Evolutionary conservation across 805 yeast genomes (phyloP), one percentile per base, ranked within the genome.

Genomic region (Lipomyces mesembrius): DNA sequence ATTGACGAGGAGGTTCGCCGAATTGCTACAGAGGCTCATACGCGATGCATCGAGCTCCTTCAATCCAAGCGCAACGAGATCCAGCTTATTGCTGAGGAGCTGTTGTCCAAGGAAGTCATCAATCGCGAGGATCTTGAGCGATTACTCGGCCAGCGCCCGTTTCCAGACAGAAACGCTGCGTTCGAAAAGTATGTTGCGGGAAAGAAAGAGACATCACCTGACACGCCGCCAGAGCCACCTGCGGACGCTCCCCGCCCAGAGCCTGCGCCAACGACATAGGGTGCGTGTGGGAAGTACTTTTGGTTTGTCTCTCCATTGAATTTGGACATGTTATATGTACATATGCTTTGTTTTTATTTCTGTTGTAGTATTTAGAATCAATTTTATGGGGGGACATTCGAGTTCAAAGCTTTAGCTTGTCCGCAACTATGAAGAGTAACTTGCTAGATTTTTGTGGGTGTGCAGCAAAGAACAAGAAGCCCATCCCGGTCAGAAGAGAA

Each of bases 81-180:
- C 51, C 93, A 87, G 70, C 81, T 85, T 69, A 93, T 96, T 53
- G 99, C 99, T 0, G 89, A 93, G 77, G 92, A 91, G 74, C 82
- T 95, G 69, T 84, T 94, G 74, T 79, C 83, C 63, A 92, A 94
- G 77, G 99, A 95, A 78, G 96, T 92, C 17, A 83, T 95, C 34
- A 91, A 97, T 3, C 86, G 99, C 77, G 96, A 91, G 73, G 99
- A 95, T 76, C 92, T 95, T 96, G 87, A 93, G 66, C 83, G 90
- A 62, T 77, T 95, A 62, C 79, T 95, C 59, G 99, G 99, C 12
- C 89, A 89, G 77, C 85, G 99, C 69, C 97, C 97, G 12, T 95
- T 89, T 83, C 89, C 91, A 32, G 97, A 92, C 76, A 88, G 85
- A 70, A 92, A 91, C 75, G 97, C 91, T 73, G 97, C 97, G 3